Evolutionary conservation across 1,284 basidiomycete genomes (phyloP), one percentile per base, ranked within the genome.

Genomic region (Cutaneotrichosporon dermatis): DNA sequence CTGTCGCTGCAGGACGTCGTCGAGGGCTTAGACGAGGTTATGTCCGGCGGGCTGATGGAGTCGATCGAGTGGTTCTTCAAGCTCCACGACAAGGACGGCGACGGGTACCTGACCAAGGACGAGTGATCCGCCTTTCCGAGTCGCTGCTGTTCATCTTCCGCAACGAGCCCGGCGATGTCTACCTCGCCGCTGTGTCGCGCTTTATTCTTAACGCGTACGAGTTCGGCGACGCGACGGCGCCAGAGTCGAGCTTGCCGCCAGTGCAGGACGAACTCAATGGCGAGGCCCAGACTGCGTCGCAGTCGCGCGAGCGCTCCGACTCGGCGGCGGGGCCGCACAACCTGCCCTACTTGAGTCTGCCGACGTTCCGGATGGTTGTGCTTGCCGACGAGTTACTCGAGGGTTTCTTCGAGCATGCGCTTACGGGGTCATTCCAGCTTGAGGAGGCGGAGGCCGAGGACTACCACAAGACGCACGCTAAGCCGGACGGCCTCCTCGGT

Each of bases 41-140:
- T 98, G 86, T 90, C 92, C 77, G 94, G 92, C 64, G 96, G 96
- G 74, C 81, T 99, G 62, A 96, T 98, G 92, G 90, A 93, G 62
- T 95, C 91, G 69, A 97, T 98, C 69, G 90, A 96, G 75, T 98
- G 95, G 93, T 95, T 99, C 80, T 98, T 99, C 79, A 89, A 90
- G 66, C 77, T 99, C 66, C 92, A 97, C 68, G 93, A 97, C 80
- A 94, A 94, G 78, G 89, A 98, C 76, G 92, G 91, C 66, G 93
- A 98, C 71, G 92, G 92, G 0, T 93, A 83, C 72, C 80, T 99
- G 63, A 95, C 93, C 2, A 97, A 95, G 77, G 94, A 98, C 70
- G 95, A 99, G 90, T 98, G 36, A 80, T 99, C 66, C 80, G 83
- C 54, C 79, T 99, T 43, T 97, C 94, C 3, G 94, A 98, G 77